phyloP scores from a whole-genome alignment of 441 rosid genomes.

The Syzygium syzygioides region DNA sequence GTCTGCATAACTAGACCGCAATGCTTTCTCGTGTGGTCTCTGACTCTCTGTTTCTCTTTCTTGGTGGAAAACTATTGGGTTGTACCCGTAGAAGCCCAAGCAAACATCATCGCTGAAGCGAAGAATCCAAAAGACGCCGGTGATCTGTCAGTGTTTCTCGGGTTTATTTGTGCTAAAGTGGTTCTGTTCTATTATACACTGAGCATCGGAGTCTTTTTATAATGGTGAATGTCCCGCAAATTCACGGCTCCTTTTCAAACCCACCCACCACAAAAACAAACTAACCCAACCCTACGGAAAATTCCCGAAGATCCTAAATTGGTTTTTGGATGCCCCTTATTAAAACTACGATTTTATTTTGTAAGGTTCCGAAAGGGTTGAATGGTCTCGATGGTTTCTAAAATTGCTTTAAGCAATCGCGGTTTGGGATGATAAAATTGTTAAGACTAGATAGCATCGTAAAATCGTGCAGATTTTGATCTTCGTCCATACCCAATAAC shows the following conservation, averaged over 20 bases:
- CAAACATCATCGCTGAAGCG: background rate
- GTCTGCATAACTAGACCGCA: background rate
- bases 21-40: background rate
- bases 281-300: background rate
- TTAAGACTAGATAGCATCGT: background rate
- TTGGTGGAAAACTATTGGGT: background rate
- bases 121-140: background rate
- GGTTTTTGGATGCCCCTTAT: background rate
- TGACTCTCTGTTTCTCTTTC: background rate
- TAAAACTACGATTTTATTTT: background rate
- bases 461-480: background rate
- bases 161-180: background rate
- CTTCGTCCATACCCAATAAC: background rate
- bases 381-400: background rate
- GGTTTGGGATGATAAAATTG: background rate
- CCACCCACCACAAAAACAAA: background rate
- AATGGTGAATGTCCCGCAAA: background rate
- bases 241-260: background rate
- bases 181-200: background rate
- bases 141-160: background rate
- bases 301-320: background rate
- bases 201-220: background rate
- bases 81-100: background rate
- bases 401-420: background rate
- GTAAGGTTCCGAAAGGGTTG: background rate